These are phyloP conservation scores for Kazachstania kunashirensis DNA, from an alignment of 805 yeast genomes.

Conservation along the genomic window DNA sequence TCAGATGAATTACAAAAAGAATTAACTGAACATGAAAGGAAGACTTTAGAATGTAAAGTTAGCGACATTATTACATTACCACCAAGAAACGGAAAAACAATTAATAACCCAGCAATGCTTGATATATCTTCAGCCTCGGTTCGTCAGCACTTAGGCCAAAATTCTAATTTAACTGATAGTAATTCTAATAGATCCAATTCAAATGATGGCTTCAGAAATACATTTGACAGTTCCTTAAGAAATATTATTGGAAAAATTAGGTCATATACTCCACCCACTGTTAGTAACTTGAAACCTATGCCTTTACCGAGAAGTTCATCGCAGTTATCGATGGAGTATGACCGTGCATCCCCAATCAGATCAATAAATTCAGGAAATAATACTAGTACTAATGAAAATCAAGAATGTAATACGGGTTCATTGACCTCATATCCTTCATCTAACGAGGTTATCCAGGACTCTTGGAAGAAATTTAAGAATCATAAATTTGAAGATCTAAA, in stretches of 20 bases:
- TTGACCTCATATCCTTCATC: constrained; percentile 4
- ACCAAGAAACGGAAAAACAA: background rate
- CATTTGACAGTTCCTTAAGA: constrained; percentile 25
- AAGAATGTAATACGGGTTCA: constrained; percentile 1
- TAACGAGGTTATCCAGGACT: constrained; percentile 7
- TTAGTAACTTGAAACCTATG: constrained; percentile 7
- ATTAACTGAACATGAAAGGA: constrained; percentile 10
- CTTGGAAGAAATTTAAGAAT: constrained; percentile 19
- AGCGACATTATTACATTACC: constrained; percentile 18
- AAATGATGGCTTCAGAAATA: constrained; percentile 22
- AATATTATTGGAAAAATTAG: constrained; percentile 25
- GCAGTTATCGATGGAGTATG: constrained; percentile 11
- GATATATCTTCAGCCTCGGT: background rate
- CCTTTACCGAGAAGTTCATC: constrained; percentile 14
- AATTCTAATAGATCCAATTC: constrained; percentile 14
- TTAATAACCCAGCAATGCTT: background rate
- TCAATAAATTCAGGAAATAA: background rate
- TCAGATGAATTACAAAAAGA: constrained; percentile 14
- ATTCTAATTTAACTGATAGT: background rate
- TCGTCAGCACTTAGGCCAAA: background rate
- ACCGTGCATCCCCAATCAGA: constrained; percentile 2
- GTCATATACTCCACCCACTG: constrained; percentile 24
- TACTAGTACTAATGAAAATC: constrained; percentile 1
- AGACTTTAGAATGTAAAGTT: constrained; percentile 13
- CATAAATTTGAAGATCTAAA: constrained; percentile 25